Evolutionary conservation across 148 eudicot genomes (phyloP).

Genomic region (Vaccinium corymbosum): DNA sequence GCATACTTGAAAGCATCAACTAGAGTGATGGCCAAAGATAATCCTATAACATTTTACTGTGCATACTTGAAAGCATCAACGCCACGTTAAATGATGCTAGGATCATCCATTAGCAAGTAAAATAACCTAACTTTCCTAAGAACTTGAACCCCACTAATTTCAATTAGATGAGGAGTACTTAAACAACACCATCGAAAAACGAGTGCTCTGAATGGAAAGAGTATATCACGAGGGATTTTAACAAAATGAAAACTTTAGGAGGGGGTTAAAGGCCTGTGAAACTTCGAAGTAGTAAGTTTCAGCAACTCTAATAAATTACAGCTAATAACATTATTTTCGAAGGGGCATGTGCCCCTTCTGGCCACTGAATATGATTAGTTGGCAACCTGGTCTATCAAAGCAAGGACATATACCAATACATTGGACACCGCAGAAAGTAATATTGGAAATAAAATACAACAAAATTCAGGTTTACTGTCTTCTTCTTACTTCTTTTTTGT

Average conservation of each 20-base stretch:
- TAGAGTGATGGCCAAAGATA: neutral
- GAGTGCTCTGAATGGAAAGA: neutral
- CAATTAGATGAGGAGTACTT: too few relatives aligned
- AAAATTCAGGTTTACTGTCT: neutral
- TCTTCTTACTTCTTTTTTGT: neutral
- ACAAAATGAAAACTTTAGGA: too few relatives aligned
- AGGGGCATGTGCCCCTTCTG: too few relatives aligned
- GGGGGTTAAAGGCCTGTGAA: too few relatives aligned
- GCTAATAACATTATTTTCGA: too few relatives aligned
- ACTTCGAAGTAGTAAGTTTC: too few relatives aligned
- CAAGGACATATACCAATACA: neutral
- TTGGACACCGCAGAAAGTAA: neutral
- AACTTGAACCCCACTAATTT: neutral
- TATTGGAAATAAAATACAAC: neutral
- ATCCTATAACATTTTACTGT: neutral
- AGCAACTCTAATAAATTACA: too few relatives aligned
- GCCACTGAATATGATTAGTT: too few relatives aligned
- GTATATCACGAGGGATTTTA: neutral
- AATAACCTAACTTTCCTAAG: neutral
- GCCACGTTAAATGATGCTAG: neutral
- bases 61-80: neutral
- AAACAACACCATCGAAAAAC: neutral
- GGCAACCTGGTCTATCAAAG: neutral
- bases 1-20: neutral
- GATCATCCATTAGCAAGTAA: neutral